Evolutionary conservation across 768 basidiomycete species (phyloP).

Genomic region (Naganishia antarctica): DNA sequence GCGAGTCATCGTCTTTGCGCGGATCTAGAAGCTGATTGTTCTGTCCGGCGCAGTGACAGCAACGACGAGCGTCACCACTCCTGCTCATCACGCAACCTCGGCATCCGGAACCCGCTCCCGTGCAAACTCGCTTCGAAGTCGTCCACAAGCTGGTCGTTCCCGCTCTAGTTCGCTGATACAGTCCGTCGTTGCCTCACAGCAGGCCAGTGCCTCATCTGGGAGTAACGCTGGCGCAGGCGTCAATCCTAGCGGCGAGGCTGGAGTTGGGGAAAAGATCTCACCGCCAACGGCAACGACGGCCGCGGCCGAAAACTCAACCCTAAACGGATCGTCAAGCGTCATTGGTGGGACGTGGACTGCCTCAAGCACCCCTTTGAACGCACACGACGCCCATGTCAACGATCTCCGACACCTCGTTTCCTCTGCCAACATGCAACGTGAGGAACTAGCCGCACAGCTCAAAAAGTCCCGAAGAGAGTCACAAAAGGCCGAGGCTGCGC

Average conservation of each 20-base stretch:
- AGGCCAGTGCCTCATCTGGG: background rate
- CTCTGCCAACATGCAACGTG: slow-evolving; percentile 62
- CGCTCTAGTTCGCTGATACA: slow-evolving; percentile 41
- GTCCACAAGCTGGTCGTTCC: slow-evolving; percentile 38
- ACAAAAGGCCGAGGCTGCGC: slow-evolving; percentile 73
- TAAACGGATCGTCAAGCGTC: background rate
- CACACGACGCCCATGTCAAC: slow-evolving; percentile 20
- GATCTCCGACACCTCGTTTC: slow-evolving; percentile 64
- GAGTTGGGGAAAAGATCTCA: background rate
- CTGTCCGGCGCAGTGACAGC: slow-evolving; percentile 27
- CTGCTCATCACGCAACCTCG: slow-evolving; percentile 30
- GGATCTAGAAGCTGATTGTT: background rate
- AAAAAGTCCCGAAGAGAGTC: slow-evolving; percentile 74
- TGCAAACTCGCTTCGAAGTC: slow-evolving; percentile 27
- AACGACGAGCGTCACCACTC: slow-evolving; percentile 37
- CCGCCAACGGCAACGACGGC: background rate
- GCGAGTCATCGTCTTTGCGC: no score
- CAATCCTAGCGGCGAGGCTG: background rate
- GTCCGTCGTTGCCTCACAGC: background rate
- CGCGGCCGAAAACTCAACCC: background rate
- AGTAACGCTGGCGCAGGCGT: background rate
- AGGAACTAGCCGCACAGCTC: slow-evolving; percentile 62
- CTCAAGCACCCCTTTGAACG: background rate
- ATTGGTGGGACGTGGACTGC: background rate
- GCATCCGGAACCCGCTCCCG: slow-evolving; percentile 17